Percentiles rank a stretch among this genome's conserved stretches.
phyloP scores from a whole-genome alignment of 148 eudicot genomes.

The Polygonum maritimum region DNA sequence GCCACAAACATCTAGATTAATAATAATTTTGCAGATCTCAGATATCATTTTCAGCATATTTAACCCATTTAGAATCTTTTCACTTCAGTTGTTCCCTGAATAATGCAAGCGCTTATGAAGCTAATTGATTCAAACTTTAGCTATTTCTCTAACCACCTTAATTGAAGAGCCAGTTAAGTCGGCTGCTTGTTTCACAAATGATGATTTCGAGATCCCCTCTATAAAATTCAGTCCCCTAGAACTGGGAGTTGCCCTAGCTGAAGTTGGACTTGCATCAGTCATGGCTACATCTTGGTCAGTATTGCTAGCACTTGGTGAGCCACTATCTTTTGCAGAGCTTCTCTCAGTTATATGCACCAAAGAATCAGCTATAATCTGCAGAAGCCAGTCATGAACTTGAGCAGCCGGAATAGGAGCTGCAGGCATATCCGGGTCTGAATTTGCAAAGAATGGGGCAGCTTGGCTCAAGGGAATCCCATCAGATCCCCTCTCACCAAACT shows the following conservation, averaged over 20 bases:
- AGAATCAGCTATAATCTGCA: slow-evolving; percentile 61
- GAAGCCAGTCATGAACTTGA: slow-evolving; percentile 86
- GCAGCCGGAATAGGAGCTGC: slow-evolving; percentile 88
- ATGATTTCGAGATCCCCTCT: slow-evolving; percentile 86
- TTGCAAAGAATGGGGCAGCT: slow-evolving; percentile 82
- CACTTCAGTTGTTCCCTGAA: not conserved
- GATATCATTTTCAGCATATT: not conserved
- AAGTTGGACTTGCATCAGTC: slow-evolving; percentile 69
- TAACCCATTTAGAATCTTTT: not conserved
- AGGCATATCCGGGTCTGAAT: slow-evolving; percentile 99
- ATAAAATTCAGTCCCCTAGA: slow-evolving; percentile 67
- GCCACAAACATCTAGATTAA: not conserved
- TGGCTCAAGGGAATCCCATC: slow-evolving; percentile 73
- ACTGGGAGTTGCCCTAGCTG: slow-evolving; percentile 52
- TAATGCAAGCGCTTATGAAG: not conserved
- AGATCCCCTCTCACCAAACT: slow-evolving; percentile 76
- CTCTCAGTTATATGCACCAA: slow-evolving; percentile 79
- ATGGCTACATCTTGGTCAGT: slow-evolving; percentile 78
- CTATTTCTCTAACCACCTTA: slow-evolving; percentile 38
- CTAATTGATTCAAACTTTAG: not conserved
- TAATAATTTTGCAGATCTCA: not conserved
- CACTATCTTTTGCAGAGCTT: slow-evolving; percentile 67
- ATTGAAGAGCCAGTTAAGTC: slow-evolving; percentile 75
- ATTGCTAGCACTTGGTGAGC: slow-evolving; percentile 43
- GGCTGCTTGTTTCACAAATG: slow-evolving; percentile 69